These are phyloP conservation scores for Cucurbita maxima DNA, from an alignment of 306 rosid genomes.

Conservation along the genomic window DNA sequence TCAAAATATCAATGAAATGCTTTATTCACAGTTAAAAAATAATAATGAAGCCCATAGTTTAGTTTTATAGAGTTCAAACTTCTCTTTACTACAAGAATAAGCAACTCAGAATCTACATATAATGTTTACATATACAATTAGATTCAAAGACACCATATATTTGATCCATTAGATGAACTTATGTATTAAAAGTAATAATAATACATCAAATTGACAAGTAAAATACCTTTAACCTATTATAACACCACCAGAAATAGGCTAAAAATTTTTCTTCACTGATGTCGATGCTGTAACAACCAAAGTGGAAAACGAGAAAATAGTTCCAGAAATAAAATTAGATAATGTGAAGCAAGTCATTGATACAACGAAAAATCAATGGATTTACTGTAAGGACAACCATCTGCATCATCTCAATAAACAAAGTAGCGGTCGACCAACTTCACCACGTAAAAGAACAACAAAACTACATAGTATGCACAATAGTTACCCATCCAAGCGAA, in stretches of 20 bases:
- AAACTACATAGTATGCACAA: not conserved
- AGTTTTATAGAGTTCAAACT: not conserved
- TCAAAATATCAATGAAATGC: not conserved
- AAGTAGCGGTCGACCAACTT: not conserved
- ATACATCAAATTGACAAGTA: not conserved
- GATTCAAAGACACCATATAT: not conserved
- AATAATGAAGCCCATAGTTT: not conserved
- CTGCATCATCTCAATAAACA: not conserved
- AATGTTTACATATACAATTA: not conserved
- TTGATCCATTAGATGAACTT: not conserved
- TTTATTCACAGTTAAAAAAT: not conserved
- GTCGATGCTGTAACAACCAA: slow-evolving; percentile 41
- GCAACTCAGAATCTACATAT: not conserved
- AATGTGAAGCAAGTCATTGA: not conserved
- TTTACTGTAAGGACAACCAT: not conserved
- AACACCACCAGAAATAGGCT: slow-evolving; percentile 95
- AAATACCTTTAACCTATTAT: slow-evolving; percentile 52
- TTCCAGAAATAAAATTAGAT: not conserved
- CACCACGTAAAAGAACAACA: not conserved
- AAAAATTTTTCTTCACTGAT: slow-evolving; percentile 59
- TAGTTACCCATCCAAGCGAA: slow-evolving; percentile 84
- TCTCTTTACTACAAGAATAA: not conserved
- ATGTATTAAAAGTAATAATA: not conserved
- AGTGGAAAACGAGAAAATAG: not conserved
- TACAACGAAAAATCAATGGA: not conserved